Evolutionary conservation across 345 rosid species (phyloP).

Genomic region (Melastoma malabathricum): DNA sequence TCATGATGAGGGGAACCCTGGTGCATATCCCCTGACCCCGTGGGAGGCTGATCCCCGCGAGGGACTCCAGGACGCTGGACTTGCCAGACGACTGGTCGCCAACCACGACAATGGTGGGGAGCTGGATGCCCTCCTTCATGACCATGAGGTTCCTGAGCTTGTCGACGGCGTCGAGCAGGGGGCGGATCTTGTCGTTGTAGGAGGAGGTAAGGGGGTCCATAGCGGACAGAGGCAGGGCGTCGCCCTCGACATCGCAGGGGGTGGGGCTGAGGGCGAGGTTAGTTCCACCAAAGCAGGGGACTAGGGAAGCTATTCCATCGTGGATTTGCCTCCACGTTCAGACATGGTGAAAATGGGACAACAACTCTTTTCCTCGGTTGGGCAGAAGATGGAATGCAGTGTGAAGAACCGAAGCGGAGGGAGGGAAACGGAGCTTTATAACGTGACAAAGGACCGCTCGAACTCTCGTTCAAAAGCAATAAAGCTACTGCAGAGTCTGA

Average conservation of each 20-base stretch:
- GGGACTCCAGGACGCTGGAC: slow-evolving; percentile 41
- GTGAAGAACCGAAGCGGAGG: too few relatives aligned
- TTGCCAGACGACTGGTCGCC: slow-evolving; percentile 50
- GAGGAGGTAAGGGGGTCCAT: slow-evolving; percentile 9
- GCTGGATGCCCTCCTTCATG: slow-evolving; percentile 36
- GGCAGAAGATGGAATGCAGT: too few relatives aligned
- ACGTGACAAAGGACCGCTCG: too few relatives aligned
- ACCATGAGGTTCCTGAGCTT: slow-evolving; percentile 26
- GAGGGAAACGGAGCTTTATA: too few relatives aligned
- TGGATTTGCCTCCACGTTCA: too few relatives aligned
- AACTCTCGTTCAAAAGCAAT: too few relatives aligned
- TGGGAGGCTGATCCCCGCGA: slow-evolving; percentile 30
- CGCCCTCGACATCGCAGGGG: neutral
- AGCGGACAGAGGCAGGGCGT: neutral
- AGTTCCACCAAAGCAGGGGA: too few relatives aligned
- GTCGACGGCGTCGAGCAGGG: slow-evolving; percentile 44
- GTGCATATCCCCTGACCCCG: slow-evolving; percentile 38
- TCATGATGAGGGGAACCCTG: slow-evolving; percentile 42
- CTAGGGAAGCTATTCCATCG: too few relatives aligned
- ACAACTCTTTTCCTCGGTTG: too few relatives aligned
- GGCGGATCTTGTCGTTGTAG: slow-evolving; percentile 28
- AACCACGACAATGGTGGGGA: slow-evolving; percentile 42
- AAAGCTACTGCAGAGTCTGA: too few relatives aligned
- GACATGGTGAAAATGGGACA: too few relatives aligned
- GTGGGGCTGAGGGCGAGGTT: neutral